phyloP scores from a whole-genome alignment of 495 filamentous ascomycete species.

The Haplographium delicatum region DNA sequence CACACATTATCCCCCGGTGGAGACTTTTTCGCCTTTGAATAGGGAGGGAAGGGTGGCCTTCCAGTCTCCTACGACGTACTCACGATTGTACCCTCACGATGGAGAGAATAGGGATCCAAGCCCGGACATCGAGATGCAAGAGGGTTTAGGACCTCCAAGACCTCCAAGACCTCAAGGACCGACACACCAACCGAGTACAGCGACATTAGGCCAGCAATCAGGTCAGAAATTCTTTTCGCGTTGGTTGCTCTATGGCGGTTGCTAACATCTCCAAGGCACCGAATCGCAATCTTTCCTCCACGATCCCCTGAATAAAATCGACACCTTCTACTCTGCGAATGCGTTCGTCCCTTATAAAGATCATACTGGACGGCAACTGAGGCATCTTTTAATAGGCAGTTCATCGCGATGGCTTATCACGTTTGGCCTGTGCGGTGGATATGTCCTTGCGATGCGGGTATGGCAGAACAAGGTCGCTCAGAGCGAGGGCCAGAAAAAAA shows the following conservation, averaged over 20 bases:
- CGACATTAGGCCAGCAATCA: too few species aligned
- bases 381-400: slow-evolving; percentile 20
- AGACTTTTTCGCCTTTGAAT: slow-evolving; percentile 3
- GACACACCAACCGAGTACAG: too few species aligned
- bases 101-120: too few species aligned
- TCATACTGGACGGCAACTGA: slow-evolving; percentile 18
- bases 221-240: too few species aligned
- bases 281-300: slow-evolving; percentile 14
- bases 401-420: slow-evolving; percentile 22
- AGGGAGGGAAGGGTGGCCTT: background rate
- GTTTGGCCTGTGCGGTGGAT: slow-evolving; percentile 11
- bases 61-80: background rate
- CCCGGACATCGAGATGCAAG: slow-evolving; percentile 15
- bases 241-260: too few species aligned
- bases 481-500: slow-evolving; percentile 15
- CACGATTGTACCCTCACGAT: background rate
- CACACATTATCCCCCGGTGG: background rate
- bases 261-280: background rate
- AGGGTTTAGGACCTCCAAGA: too few species aligned
- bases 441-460: slow-evolving; percentile 7
- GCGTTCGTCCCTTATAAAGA: slow-evolving; percentile 17
- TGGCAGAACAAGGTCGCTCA: slow-evolving; percentile 11
- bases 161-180: too few species aligned
- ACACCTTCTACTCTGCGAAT: slow-evolving; percentile 16
- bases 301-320: slow-evolving; percentile 12